A percentile compares a stretch with the other conserved stretches of the same genome.
phyloP scores from a whole-genome alignment of 257 asterid genomes.

The Lantana camara region DNA sequence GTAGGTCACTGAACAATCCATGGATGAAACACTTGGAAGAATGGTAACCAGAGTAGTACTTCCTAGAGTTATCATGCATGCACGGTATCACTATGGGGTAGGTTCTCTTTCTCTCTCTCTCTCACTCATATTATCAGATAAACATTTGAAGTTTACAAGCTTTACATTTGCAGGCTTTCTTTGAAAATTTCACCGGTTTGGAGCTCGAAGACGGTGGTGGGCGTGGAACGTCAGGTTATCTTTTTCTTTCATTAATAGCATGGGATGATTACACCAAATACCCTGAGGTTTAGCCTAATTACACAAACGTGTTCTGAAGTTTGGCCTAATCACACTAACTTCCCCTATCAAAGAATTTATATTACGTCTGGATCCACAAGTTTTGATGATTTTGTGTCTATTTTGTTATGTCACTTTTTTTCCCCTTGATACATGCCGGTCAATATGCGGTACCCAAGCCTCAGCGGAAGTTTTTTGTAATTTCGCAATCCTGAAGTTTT shows the following conservation, averaged over 20 bases:
- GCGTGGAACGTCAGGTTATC: constrained; percentile 90
- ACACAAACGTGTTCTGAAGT: too few species aligned
- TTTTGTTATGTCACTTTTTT: too few species aligned
- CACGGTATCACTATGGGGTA: constrained; percentile 94
- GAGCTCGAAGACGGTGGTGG: constrained; percentile 99
- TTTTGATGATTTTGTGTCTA: too few species aligned
- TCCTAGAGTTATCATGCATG: constrained; percentile 91
- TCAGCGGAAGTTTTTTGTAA: too few species aligned
- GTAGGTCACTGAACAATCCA: constrained; percentile 76
- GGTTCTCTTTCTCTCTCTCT: constrained; percentile 12
- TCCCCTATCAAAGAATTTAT: too few species aligned
- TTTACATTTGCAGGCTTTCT: constrained; percentile 65
- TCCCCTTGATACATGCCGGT: too few species aligned
- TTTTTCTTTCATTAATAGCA: not conserved
- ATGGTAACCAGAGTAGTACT: constrained; percentile 84
- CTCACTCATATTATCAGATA: not conserved
- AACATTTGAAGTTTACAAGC: constrained; percentile 12
- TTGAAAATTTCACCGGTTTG: constrained; percentile 88
- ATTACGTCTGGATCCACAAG: too few species aligned
- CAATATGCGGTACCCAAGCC: too few species aligned
- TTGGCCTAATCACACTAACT: too few species aligned
- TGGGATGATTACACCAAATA: too few species aligned
- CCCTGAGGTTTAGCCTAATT: too few species aligned
- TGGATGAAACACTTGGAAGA: constrained; percentile 90
- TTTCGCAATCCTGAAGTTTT: too few species aligned